Conservation (phyloP, 768 basidiomycete genomes). For the Mycena maculata region DNA sequence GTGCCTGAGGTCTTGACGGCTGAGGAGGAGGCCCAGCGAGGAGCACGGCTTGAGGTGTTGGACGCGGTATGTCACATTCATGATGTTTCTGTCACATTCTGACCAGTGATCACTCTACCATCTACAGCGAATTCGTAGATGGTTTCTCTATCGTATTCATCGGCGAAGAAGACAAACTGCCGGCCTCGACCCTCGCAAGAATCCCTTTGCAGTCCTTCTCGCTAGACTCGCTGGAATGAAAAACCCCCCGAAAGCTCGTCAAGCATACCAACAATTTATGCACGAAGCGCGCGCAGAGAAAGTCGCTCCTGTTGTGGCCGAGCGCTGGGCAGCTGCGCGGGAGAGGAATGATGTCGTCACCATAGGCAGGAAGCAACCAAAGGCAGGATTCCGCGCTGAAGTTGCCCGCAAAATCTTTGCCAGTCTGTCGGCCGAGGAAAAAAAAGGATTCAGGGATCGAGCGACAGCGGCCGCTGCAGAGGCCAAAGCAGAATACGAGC, state of each 20-base stretch:
- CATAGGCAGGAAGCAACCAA: no score
- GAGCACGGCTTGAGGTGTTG: neutral
- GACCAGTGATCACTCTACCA: neutral
- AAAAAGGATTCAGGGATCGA: neutral
- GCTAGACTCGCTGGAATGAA: conserved; percentile 3
- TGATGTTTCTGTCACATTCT: neutral
- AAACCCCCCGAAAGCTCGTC: conserved; percentile 5
- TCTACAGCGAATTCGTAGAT: conserved; percentile 23
- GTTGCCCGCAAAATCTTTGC: neutral
- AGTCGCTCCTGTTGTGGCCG: neutral
- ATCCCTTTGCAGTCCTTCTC: conserved; percentile 12
- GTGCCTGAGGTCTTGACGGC: neutral
- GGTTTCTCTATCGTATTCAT: neutral
- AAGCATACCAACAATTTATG: conserved; percentile 27
- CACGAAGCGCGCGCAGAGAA: neutral
- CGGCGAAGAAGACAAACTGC: neutral
- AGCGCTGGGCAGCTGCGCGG: neutral
- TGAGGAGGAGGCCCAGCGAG: neutral
- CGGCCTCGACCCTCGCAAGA: conserved; percentile 13
- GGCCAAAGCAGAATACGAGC: neutral
- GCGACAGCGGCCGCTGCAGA: neutral
- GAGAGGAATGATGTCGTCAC: neutral
- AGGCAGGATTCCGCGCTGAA: neutral
- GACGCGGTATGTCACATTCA: neutral
- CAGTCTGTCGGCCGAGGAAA: neutral